phyloP scores from a whole-genome alignment of 768 basidiomycete genomes.

The Candolleomyces eurysporus region DNA sequence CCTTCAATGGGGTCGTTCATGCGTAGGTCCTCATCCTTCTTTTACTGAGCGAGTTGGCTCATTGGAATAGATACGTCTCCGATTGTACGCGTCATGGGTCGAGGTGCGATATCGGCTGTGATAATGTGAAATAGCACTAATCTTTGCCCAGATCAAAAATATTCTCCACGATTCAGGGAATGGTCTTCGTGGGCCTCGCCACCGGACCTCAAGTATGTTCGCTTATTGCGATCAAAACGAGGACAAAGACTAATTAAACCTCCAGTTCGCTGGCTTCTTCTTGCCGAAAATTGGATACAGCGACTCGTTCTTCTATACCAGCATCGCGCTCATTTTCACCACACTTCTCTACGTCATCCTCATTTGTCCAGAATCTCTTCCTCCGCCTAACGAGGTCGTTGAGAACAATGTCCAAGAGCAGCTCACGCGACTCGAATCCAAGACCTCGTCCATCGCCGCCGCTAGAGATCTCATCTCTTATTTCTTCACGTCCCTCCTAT shows the following conservation, averaged over 20 bases:
- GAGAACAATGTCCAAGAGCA: slow-evolving; percentile 18
- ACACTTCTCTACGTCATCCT: slow-evolving; percentile 40
- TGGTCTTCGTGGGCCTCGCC: slow-evolving; percentile 75
- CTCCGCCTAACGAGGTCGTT: neutral
- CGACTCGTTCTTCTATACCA: slow-evolving; percentile 47
- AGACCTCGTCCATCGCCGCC: slow-evolving; percentile 29
- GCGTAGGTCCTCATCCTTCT: slow-evolving; percentile 52
- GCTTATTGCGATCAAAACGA: neutral
- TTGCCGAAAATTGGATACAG: slow-evolving; percentile 53
- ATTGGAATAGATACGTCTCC: slow-evolving; percentile 34
- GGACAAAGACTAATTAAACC: neutral
- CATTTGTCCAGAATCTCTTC: slow-evolving; percentile 55
- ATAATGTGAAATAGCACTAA: neutral
- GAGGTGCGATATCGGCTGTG: slow-evolving; percentile 25
- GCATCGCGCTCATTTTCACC: slow-evolving; percentile 34
- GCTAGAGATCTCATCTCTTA: slow-evolving; percentile 22
- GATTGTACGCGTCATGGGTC: slow-evolving; percentile 54
- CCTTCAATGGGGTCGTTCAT: slow-evolving; percentile 67
- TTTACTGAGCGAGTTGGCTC: slow-evolving; percentile 16
- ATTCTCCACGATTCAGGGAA: slow-evolving; percentile 68
- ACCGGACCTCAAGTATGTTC: slow-evolving; percentile 69
- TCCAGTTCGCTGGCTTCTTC: slow-evolving; percentile 48
- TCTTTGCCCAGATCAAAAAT: slow-evolving; percentile 38
- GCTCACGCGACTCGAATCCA: slow-evolving; percentile 24
- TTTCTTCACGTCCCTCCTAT: slow-evolving; percentile 46